Conservation (phyloP, 2,329 filamentous ascomycete genomes). For the Arthroderma sp. region DNA sequence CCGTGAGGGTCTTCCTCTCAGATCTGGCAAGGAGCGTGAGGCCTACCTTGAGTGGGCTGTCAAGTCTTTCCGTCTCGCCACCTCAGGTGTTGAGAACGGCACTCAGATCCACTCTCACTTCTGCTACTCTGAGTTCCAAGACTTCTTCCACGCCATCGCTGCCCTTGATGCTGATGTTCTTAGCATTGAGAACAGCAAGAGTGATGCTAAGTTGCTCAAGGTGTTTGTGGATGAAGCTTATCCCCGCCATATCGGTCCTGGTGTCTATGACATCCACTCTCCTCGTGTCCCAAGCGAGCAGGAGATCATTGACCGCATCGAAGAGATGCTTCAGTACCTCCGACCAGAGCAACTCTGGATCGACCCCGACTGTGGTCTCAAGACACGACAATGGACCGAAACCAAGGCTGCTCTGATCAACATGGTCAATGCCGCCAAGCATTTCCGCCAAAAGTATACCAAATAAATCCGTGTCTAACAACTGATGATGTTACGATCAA, state of each 20-base stretch:
- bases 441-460: constrained; percentile 80
- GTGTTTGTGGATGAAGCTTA: constrained; percentile 97
- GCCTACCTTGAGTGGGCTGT: constrained; percentile 97
- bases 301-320: constrained; percentile 95
- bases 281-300: constrained; percentile 92
- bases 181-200: constrained; percentile 99
- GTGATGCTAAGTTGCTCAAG: constrained; percentile 95
- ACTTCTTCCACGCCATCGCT: constrained; percentile 99
- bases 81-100: constrained; percentile 81
- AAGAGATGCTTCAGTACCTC: constrained; percentile 96
- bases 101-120: constrained; percentile 99
- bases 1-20: constrained; percentile 96
- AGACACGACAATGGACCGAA: constrained; percentile 98
- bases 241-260: constrained; percentile 94
- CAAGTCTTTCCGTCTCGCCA: constrained; percentile 92
- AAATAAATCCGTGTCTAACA: constrained; percentile 29
- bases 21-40: constrained; percentile 83
- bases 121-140: constrained; percentile 99
- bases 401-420: constrained; percentile 91
- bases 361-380: constrained; percentile 97
- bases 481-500: background rate
- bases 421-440: constrained; percentile 98
- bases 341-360: constrained; percentile 99
- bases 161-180: constrained; percentile 96
- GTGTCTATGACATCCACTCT: constrained; percentile 99